Conservation (phyloP, 352 stramenopile species). For the Halophytophthora polymorphica region DNA sequence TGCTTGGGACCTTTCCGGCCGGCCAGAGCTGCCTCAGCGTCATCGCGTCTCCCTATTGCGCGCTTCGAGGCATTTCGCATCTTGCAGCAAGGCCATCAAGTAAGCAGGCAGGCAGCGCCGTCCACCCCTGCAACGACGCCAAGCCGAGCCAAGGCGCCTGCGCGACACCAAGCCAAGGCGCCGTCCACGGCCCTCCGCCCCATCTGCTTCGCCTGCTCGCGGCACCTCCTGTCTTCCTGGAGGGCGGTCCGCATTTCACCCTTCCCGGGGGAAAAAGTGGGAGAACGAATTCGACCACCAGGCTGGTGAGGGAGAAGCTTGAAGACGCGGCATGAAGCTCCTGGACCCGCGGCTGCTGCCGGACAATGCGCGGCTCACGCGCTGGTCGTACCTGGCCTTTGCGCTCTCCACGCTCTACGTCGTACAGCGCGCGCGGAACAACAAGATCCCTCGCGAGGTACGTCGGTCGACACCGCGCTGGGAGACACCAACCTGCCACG, state of each 20-base stretch:
- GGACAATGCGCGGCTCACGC: slow-evolving; percentile 28
- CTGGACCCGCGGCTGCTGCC: slow-evolving; percentile 15
- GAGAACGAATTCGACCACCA: no score
- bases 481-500: neutral
- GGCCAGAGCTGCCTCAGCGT: neutral
- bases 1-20: slow-evolving; percentile 3
- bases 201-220: no score
- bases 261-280: no score
- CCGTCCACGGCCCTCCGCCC: no score
- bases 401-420: slow-evolving; percentile 36
- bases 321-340: slow-evolving; percentile 24
- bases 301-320: neutral
- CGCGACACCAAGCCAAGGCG: no score
- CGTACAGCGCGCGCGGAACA: slow-evolving; percentile 36
- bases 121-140: no score
- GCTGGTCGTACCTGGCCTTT: slow-evolving; percentile 42
- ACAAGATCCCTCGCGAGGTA: slow-evolving; percentile 40
- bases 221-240: no score
- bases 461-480: neutral
- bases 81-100: no score
- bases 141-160: no score
- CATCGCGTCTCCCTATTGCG: slow-evolving; percentile 11
- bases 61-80: slow-evolving; percentile 10
- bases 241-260: no score
- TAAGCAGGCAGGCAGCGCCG: no score